Evolutionary conservation across 108 stramenopile genomes (phyloP).

Genomic region (Cyclotella sp.): DNA sequence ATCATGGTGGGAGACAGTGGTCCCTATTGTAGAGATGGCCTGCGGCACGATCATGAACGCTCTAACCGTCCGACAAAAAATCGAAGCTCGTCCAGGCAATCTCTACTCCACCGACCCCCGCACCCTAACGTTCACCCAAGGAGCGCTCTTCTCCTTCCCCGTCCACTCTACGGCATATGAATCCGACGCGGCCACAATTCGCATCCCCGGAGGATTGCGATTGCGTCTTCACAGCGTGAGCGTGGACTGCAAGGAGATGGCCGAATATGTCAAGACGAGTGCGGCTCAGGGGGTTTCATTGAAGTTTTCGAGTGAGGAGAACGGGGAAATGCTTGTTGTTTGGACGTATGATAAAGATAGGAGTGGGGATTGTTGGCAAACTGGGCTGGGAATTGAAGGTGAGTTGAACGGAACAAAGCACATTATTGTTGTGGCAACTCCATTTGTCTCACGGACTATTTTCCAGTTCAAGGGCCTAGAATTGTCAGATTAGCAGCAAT

Average conservation of each 20-base stretch:
- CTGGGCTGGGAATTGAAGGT: slow-evolving; percentile 47
- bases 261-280: slow-evolving; percentile 24
- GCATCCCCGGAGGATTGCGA: slow-evolving; percentile 36
- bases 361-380: slow-evolving; percentile 36
- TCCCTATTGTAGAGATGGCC: no score
- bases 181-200: slow-evolving; percentile 44
- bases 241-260: slow-evolving; percentile 32
- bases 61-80: slow-evolving; percentile 42
- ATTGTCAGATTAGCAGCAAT: slow-evolving; percentile 45
- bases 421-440: background rate
- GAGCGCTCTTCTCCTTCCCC: slow-evolving; percentile 46
- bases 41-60: slow-evolving; percentile 13
- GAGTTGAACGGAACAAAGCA: background rate
- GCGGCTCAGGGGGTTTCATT: slow-evolving; percentile 21
- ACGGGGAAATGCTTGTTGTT: slow-evolving; percentile 44
- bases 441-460: background rate
- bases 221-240: slow-evolving; percentile 23
- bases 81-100: slow-evolving; percentile 33
- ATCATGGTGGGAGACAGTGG: no score
- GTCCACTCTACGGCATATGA: slow-evolving; percentile 48
- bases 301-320: slow-evolving; percentile 53
- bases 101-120: slow-evolving; percentile 36
- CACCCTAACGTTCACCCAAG: slow-evolving; percentile 34
- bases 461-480: slow-evolving; percentile 47
- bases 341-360: slow-evolving; percentile 48